Evolutionary conservation across 2,329 filamentous ascomycete genomes (phyloP), one percentile per base, ranked within the genome.

Genomic region (Pseudocercospora macadamiae): DNA sequence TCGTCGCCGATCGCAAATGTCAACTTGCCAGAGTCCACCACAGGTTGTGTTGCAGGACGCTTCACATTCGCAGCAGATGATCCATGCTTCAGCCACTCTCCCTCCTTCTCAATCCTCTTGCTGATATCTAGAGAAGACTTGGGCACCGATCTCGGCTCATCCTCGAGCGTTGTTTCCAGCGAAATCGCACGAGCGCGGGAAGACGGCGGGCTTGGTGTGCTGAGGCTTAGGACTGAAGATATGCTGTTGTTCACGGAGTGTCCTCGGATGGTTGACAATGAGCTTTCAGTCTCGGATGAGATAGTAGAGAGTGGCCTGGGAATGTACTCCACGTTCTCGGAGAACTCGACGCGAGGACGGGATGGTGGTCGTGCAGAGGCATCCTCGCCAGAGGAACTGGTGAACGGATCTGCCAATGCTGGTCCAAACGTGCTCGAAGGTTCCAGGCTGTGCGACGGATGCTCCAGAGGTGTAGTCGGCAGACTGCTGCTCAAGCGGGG

Each of bases 281-380:
- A 95, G 70, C 88, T 92, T 45, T 91, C 88, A 0, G 90, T 91
- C 71, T 95, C 91, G 18, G 87, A 93, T 1, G 91, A 96, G 12
- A 96, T 86, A 18, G 93, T 80, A 1, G 93, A 96, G 16, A 96
- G 76, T 0, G 93, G 92, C 9, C 91, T 85, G 4, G 89, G 89
- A 66, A 93, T 93, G 63, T 89, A 92, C 73, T 96, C 90, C 25
- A 96, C 81, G 9, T 86, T 89, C 63, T 96, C 91, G 1, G 90
- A 91, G 70, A 96, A 96, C 0, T 89, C 90, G 45, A 96, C 91
- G 10, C 89, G 82, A 39, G 86, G 83, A 60, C 86, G 83, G 3
- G 82, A 80, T 74, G 70, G 72, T 45, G 74, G 74, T 61, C 73
- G 71, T 57, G 52, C 71, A 57, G 68, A 70, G 63, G 69, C 70